These are phyloP conservation scores for Beauveria asiatica DNA, from an alignment of 2,329 filamentous ascomycete species.

Conservation along the genomic window DNA sequence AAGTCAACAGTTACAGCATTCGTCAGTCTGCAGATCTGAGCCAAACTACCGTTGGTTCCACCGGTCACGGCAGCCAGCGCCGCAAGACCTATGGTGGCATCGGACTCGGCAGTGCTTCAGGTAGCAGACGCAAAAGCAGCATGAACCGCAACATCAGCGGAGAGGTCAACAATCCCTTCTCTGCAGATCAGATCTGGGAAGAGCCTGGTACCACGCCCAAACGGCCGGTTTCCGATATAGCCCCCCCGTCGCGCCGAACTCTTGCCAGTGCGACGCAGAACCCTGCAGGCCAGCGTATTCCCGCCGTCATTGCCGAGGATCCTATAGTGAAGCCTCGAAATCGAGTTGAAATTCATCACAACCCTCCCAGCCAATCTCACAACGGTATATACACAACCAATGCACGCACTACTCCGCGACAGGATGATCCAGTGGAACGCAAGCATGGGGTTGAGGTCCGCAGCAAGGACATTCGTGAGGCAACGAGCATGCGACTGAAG, in stretches of 20 bases:
- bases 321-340: conserved; percentile 33
- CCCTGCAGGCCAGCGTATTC: conserved; percentile 12
- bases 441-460: conserved; percentile 79
- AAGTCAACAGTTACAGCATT: conserved; percentile 27
- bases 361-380: conserved; percentile 73
- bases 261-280: conserved; percentile 26
- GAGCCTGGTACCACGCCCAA: conserved; percentile 53
- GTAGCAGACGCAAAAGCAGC: conserved; percentile 52
- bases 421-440: conserved; percentile 41
- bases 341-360: conserved; percentile 70
- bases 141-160: conserved; percentile 63
- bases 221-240: conserved; percentile 22
- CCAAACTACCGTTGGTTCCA: conserved; percentile 8
- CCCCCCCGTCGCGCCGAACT: conserved; percentile 22
- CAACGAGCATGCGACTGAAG: conserved; percentile 80
- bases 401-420: conserved; percentile 23
- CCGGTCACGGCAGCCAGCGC: conserved; percentile 16
- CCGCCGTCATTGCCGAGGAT: conserved; percentile 19
- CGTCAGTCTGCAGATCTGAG: conserved; percentile 8
- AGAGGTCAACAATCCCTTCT: conserved; percentile 58
- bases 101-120: conserved; percentile 26
- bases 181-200: conserved; percentile 79
- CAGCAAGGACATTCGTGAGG: conserved; percentile 77
- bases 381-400: conserved; percentile 76
- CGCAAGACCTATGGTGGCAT: conserved; percentile 35